Evolutionary conservation across 306 rosid genomes (phyloP), one percentile per base, ranked within the genome.

Genomic region (Gynostemma pentaphyllum): DNA sequence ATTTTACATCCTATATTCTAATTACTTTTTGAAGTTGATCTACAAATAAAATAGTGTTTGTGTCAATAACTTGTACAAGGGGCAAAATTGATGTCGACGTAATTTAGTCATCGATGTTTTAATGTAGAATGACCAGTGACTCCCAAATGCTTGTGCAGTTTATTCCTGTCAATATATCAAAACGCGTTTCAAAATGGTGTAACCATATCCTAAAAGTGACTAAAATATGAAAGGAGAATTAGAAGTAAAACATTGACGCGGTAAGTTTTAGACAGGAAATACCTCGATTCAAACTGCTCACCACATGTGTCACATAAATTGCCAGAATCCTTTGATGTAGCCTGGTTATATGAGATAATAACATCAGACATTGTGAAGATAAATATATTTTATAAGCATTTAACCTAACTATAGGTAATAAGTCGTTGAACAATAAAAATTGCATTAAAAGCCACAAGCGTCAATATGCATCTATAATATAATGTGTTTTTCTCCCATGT

Each of bases 231-330:
- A 48, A 39, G 16, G 34, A 68, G 22, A 44, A 64, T 10, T 16
- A 26, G 34, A 21, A 30, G 26, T 54, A 39, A 71, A 14, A 14
- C 7, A 23, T 44, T 21, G 27, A n/a, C 10, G 59, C 21, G 14
- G 24, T 53, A 41, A 41, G 49, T 22, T 60, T 15, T 28, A 16
- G 29, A 67, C 44, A 52, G 24, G 15, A 37, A 26, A 22, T 84
- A 94, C 97, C 91, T 92, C 21, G 99, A 79, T 32, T 81, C 97
- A 74, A 94, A 94, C 50, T 94, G 95, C 80, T 79, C 90, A 24
- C 88, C 95, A 41, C 97, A 88, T 7, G 85, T 37, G 5, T 82
- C 95, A 12, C 99, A 94, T 10, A 26, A 7, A 67, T 82, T 80
- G 75, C 77, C 71, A 42, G 74, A 63, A 69, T 84, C 79, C 81